Evolutionary conservation across 495 filamentous ascomycete species (phyloP).

Genomic region (Evernia prunastri): DNA sequence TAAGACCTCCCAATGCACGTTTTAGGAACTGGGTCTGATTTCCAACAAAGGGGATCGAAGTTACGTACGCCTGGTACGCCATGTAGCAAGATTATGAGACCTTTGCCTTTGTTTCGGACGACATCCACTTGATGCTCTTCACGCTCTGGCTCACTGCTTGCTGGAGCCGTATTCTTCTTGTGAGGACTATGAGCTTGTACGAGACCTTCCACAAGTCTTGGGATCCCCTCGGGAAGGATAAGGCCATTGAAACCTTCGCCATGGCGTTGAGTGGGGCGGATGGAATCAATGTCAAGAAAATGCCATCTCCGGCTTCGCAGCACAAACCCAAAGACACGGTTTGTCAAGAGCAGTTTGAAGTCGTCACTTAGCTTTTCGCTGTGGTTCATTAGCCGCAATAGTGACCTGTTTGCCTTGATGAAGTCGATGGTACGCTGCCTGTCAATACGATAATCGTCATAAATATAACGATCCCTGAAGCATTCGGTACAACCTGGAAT

Average conservation of each 20-base stretch:
- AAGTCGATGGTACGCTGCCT: constrained; percentile 30
- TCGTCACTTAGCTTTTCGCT: constrained; percentile 27
- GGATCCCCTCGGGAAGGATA: constrained; percentile 32
- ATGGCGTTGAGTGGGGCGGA: constrained; percentile 15
- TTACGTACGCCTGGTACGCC: no score
- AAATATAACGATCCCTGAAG: constrained; percentile 18
- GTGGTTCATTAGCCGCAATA: constrained; percentile 11
- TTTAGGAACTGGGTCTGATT: not conserved
- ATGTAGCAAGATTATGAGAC: constrained; percentile 47
- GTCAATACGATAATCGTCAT: constrained; percentile 33
- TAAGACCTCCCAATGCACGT: not conserved
- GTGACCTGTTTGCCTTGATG: constrained; percentile 20
- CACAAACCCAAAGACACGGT: constrained; percentile 39
- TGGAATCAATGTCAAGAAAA: constrained; percentile 23
- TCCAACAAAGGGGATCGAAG: no score
- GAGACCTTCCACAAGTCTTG: constrained; percentile 34
- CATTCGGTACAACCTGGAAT: constrained; percentile 22
- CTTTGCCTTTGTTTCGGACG: constrained; percentile 36
- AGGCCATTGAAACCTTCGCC: constrained; percentile 35
- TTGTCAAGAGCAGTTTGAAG: constrained; percentile 37
- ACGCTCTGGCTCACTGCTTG: constrained; percentile 1
- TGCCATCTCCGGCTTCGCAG: constrained; percentile 40
- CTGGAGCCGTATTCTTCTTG: constrained; percentile 24
- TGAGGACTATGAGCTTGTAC: constrained; percentile 38
- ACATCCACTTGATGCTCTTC: no score